Evolutionary conservation across 305 asterid genomes (phyloP).

Genomic region (Solanum hybrid): DNA sequence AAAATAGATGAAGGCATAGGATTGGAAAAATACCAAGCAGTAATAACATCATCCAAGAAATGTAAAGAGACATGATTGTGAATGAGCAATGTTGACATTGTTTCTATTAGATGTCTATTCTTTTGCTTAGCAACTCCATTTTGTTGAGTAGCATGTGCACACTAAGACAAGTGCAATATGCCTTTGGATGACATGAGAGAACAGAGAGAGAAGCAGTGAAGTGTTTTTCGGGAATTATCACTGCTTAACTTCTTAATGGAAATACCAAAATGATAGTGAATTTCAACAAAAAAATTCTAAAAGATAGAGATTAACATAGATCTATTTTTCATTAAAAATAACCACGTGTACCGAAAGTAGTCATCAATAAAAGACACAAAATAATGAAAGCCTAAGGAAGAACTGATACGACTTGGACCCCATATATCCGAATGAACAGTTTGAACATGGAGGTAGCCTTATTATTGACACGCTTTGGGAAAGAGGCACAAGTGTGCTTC

Average conservation of each 20-base stretch:
- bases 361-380: not conserved
- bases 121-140: not conserved
- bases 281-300: not conserved
- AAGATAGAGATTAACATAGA: not conserved
- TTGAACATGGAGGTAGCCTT: not conserved
- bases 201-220: not conserved
- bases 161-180: not conserved
- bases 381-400: not conserved
- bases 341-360: not conserved
- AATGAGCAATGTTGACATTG: not conserved
- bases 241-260: not conserved
- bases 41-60: not conserved
- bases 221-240: not conserved
- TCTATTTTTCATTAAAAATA: not conserved
- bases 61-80: not conserved
- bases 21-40: not conserved
- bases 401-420: not conserved
- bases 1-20: not conserved
- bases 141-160: not conserved
- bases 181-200: not conserved
- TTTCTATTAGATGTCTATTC: not conserved
- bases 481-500: not conserved
- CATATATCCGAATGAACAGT: not conserved
- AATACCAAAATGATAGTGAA: not conserved
- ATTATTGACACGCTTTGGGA: not conserved